A percentile compares a stretch with the other conserved stretches of the same genome.
Evolutionary conservation across 108 stramenopile species (phyloP).

Genomic region (Fragilariopsis cylindrus): DNA sequence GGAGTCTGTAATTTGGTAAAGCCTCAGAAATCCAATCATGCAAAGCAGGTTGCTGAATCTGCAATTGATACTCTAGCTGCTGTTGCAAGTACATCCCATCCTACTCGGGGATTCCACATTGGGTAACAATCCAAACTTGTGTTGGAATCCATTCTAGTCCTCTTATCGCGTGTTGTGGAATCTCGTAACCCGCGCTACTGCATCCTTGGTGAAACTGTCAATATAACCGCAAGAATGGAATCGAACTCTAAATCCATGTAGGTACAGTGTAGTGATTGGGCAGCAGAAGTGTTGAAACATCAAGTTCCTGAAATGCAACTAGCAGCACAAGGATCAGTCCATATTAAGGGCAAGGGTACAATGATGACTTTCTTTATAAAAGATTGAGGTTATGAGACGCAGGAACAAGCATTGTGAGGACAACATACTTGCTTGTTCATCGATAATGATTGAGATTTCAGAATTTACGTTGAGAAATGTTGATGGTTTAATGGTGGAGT

Average conservation of each 20-base stretch:
- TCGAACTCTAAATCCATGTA: constrained; percentile 31
- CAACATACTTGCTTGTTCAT: no score
- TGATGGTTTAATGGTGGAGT: no score
- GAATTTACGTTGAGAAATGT: no score
- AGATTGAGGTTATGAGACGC: not conserved
- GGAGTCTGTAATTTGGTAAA: constrained; percentile 59
- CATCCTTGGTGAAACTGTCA: constrained; percentile 45
- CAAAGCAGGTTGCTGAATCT: constrained; percentile 68
- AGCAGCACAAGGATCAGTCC: constrained; percentile 40
- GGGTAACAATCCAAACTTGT: constrained; percentile 45
- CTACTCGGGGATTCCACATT: constrained; percentile 32
- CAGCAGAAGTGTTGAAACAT: constrained; percentile 41
- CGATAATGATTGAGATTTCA: no score
- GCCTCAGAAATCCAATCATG: constrained; percentile 49
- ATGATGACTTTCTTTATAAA: constrained; percentile 46
- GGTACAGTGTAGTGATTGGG: constrained; percentile 49
- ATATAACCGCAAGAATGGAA: constrained; percentile 36
- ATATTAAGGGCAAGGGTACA: constrained; percentile 14
- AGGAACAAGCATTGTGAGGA: no score
- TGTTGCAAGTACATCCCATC: constrained; percentile 36
- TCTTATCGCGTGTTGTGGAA: constrained; percentile 50
- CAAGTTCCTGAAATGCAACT: constrained; percentile 44
- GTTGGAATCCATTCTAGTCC: constrained; percentile 63
- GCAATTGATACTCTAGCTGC: constrained; percentile 54
- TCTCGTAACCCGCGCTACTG: constrained; percentile 47